phyloP scores from a whole-genome alignment of 2,329 filamentous ascomycete species.

The Pseudogymnoascus sp. region DNA sequence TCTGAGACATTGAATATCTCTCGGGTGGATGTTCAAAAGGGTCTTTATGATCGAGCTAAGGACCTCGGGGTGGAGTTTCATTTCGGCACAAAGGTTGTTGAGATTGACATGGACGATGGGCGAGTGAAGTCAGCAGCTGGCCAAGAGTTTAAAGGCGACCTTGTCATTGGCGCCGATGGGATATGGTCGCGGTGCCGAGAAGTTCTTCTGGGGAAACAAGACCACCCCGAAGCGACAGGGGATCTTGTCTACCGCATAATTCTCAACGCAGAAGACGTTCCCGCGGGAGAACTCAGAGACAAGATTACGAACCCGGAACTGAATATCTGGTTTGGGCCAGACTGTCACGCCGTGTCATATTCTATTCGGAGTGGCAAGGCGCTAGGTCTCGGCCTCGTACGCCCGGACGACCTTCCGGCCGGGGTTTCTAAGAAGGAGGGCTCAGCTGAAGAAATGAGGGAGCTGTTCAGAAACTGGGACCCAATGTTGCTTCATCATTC shows the following conservation, averaged over 20 bases:
- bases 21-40: conserved; percentile 12
- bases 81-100: not conserved
- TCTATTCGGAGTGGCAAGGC: conserved; percentile 49
- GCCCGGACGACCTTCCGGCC: conserved; percentile 53
- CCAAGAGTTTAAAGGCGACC: conserved; percentile 7
- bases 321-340: conserved; percentile 57
- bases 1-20: conserved; percentile 11
- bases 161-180: conserved; percentile 15
- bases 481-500: conserved; percentile 34
- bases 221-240: not conserved
- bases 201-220: not conserved
- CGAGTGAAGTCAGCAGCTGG: conserved; percentile 9
- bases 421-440: conserved; percentile 45
- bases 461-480: conserved; percentile 56
- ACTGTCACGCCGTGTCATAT: conserved; percentile 55
- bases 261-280: conserved; percentile 43
- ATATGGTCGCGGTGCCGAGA: conserved; percentile 12
- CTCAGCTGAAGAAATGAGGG: conserved; percentile 52
- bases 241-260: conserved; percentile 60
- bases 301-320: conserved; percentile 46
- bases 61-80: conserved; percentile 2
- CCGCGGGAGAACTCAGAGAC: conserved; percentile 37
- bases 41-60: conserved; percentile 10
- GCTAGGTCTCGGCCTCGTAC: conserved; percentile 59
- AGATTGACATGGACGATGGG: not conserved